Evolutionary conservation across 768 basidiomycete species (phyloP), one percentile per base, ranked within the genome.

Genomic region (Dacryopinax primogenitus): DNA sequence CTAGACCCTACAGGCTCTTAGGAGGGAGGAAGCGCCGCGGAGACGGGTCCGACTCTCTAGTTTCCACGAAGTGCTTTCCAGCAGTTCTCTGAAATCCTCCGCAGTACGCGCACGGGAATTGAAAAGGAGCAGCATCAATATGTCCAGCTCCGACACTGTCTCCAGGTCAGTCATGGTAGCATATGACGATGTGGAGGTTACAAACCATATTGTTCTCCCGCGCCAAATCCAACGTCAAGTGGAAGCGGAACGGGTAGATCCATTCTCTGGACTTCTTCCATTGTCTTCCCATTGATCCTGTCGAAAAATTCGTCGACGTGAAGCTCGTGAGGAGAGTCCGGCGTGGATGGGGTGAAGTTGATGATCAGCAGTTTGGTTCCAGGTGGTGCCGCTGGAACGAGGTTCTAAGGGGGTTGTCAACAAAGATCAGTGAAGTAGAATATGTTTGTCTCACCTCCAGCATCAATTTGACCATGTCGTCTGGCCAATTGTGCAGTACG

Each of bases 401-500:
- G 51, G 30, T 58, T 58, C 51, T 58, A 58, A 2, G 9, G 37
- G 37, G 11, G n/a, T 39, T 11, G 37, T 39, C 37, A 39, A 39
- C n/a, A n/a, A 39, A 11, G 11, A 39, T n/a, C 6, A 7, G 51
- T 58, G 26, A 13, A 4, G 9, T 30, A 11, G 45, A 21, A 3
- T 28, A 6, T 15, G 51, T 9, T 26, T 30, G 26, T n/a, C 51
- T 6, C 30, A 58, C 51, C 51, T 58, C 13, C 11, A 58, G 30
- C 51, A 58, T 58, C 21, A 58, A 21, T 30, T 58, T 58, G 51
- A 58, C 51, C 21, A 30, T 58, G 21, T 58, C 51, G 51, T 58
- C 51, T 7, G 51, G 51, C 51, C 51, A 58, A 18, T 58, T 58
- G 30, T 58, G 51, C 9, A 58, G 51, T 15, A 30, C 26, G 26